Evolutionary conservation across 2,329 filamentous ascomycete species (phyloP).

Genomic region (Penicillium sp.): DNA sequence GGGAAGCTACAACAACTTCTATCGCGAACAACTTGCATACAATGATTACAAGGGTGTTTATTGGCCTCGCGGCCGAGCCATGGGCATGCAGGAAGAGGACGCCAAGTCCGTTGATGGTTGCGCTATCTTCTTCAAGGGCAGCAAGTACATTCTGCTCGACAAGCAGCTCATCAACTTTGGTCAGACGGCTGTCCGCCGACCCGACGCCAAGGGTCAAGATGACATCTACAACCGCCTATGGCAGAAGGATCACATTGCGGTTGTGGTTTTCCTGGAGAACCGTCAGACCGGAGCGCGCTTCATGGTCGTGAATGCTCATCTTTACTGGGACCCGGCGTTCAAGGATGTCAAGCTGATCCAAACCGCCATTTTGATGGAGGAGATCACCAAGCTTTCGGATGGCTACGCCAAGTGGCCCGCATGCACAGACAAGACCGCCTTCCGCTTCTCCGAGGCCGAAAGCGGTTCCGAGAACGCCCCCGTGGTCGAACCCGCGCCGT

Average conservation of each 20-base stretch:
- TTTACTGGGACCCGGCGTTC: slow-evolving; percentile 90
- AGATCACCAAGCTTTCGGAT: slow-evolving; percentile 83
- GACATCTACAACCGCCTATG: slow-evolving; percentile 99
- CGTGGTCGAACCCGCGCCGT: slow-evolving; percentile 71
- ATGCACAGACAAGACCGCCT: slow-evolving; percentile 75
- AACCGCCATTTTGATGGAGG: slow-evolving; percentile 92
- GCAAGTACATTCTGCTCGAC: slow-evolving; percentile 91
- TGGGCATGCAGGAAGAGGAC: slow-evolving; percentile 90
- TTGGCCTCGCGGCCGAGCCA: slow-evolving; percentile 86
- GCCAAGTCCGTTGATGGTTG: slow-evolving; percentile 92
- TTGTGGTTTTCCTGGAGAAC: slow-evolving; percentile 92
- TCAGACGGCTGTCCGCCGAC: slow-evolving; percentile 87
- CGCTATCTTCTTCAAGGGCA: slow-evolving; percentile 94
- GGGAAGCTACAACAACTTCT: slow-evolving; percentile 89
- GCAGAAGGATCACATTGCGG: slow-evolving; percentile 96
- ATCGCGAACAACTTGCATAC: slow-evolving; percentile 83
- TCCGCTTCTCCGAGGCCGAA: slow-evolving; percentile 58
- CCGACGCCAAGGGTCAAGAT: slow-evolving; percentile 96
- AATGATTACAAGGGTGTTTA: slow-evolving; percentile 93
- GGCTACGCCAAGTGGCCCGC: slow-evolving; percentile 80
- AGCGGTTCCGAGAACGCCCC: slow-evolving; percentile 53
- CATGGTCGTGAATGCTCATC: slow-evolving; percentile 91
- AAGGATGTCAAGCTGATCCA: slow-evolving; percentile 97
- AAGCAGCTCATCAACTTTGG: slow-evolving; percentile 94
- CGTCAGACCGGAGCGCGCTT: slow-evolving; percentile 85